Conservation (phyloP, 257 asterid genomes). For the Catharanthus roseus region DNA sequence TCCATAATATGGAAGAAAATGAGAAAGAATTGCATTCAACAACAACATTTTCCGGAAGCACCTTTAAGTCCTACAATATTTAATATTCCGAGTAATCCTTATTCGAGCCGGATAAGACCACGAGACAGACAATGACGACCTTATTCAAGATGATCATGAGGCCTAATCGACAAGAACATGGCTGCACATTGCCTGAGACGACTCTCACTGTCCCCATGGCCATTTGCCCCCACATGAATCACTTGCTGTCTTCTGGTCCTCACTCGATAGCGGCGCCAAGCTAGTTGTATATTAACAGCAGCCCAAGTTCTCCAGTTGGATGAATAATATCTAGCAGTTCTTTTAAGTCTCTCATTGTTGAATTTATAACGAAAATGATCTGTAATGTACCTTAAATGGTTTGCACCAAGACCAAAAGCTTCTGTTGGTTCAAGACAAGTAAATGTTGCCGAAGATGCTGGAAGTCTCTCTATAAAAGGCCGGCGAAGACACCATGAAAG, state of each 20-base stretch:
- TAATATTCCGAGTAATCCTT: too few relatives aligned
- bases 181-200: constrained; percentile 76
- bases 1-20: not conserved
- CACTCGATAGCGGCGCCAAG: constrained; percentile 60
- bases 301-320: constrained; percentile 98
- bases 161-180: constrained; percentile 75
- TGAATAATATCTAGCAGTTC: constrained; percentile 65
- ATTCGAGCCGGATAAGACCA: too few relatives aligned
- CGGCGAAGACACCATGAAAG: constrained; percentile 94
- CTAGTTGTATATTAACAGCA: constrained; percentile 78
- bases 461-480: constrained; percentile 72
- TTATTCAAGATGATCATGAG: constrained; percentile 91
- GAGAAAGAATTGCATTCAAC: not conserved
- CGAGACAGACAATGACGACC: not conserved
- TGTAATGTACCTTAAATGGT: constrained; percentile 58
- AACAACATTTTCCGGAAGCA: too few relatives aligned
- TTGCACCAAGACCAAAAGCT: constrained; percentile 65
- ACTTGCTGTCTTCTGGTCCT: constrained; percentile 47
- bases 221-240: constrained; percentile 15
- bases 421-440: constrained; percentile 65
- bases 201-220: constrained; percentile 40
- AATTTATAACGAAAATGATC: constrained; percentile 86
- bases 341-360: constrained; percentile 62
- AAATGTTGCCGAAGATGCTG: constrained; percentile 84
- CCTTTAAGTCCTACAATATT: too few relatives aligned